Evolutionary conservation across 768 basidiomycete genomes (phyloP), one percentile per base, ranked within the genome.

Genomic region (Paxillus ammoniavirescens): DNA sequence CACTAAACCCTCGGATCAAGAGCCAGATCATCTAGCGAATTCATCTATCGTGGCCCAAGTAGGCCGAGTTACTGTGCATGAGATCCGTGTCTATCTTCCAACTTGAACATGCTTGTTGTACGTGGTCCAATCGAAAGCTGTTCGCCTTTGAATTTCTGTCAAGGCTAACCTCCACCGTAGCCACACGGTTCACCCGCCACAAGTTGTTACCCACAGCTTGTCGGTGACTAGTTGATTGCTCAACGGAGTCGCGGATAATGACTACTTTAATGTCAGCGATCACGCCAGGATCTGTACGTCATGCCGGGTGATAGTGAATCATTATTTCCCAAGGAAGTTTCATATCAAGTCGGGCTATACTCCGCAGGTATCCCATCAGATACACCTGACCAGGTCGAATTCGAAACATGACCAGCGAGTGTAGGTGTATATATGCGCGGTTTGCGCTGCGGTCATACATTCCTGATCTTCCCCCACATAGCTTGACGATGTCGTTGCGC

Each of bases 401-500:
- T 68, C 58, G 49, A 59, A 68, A 66, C 61, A 54, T 66, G 64
- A 66, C 65, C 10, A 12, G 40, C 53, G 47, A 43, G 55, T 17
- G 42, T 53, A 42, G 33, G 41, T 49, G 47, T 66, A 68, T 66
- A 54, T 56, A 63, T 52, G 61, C 50, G 52, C 53, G 18, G 33
- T 46, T 42, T 46, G 45, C 53, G 47, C 51, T n/a, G 12, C 42
- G 23, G 12, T 36, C 41, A 2, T 18, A 4, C 8, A 12, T 18
- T 10, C 7, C 45, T 38, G 23, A 58, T 30, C 42, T 43, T 54
- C 55, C 54, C 46, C 54, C 42, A 49, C 52, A 17, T 53, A 56
- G 31, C 52, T 56, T 47, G 56, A 48, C 59, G 28, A 69, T 69
- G 67, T 59, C 69, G 31, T 56, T 69, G 55, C 57, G 59, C 59